A percentile compares a stretch with the other conserved stretches of the same genome.
These are phyloP conservation scores for Naganishia friedmannii DNA, from an alignment of 768 basidiomycete genomes.

Conservation along the genomic window DNA sequence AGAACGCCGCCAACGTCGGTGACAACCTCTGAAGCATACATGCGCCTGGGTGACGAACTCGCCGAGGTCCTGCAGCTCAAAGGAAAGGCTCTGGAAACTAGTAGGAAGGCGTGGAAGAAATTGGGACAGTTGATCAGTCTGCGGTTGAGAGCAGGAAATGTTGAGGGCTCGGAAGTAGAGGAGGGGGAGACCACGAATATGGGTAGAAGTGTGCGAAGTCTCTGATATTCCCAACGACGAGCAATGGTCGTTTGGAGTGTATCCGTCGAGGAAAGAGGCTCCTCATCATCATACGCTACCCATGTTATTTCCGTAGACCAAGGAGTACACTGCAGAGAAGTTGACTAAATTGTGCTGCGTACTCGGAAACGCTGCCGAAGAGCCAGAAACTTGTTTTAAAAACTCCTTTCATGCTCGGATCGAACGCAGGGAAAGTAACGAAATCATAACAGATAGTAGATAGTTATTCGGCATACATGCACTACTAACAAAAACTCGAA, in stretches of 20 bases:
- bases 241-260: not conserved
- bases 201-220: slow-evolving; percentile 10
- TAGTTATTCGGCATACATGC: no score
- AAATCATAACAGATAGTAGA: no score
- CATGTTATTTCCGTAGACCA: no score
- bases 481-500: no score
- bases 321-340: no score
- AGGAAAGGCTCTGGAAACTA: slow-evolving; percentile 2
- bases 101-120: slow-evolving; percentile 19
- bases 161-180: not conserved
- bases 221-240: not conserved
- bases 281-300: no score
- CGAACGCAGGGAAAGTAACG: no score
- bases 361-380: no score
- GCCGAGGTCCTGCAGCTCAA: not conserved
- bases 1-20: not conserved
- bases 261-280: no score
- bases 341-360: no score
- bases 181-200: not conserved
- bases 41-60: not conserved
- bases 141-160: not conserved
- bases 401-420: no score
- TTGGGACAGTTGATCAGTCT: slow-evolving; percentile 18
- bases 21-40: not conserved
- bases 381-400: no score